These are phyloP conservation scores for Coemansia sp. DNA, from an alignment of 192 early-diverging fungal genomes.

Conservation along the genomic window DNA sequence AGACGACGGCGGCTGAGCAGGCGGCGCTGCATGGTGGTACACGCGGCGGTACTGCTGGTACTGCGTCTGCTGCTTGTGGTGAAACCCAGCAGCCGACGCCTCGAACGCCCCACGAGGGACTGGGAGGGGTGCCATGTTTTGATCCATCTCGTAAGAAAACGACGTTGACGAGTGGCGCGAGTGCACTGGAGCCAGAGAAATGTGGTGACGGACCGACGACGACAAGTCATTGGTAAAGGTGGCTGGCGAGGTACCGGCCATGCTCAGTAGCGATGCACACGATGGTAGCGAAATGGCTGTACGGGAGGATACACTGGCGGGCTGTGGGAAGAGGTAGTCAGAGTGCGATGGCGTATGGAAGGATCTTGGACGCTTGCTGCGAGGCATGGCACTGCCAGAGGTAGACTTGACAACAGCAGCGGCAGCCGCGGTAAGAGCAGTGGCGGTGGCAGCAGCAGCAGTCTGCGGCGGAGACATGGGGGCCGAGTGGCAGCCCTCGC, in stretches of 20 bases:
- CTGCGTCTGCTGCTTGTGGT: conserved; percentile 9
- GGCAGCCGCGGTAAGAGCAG: background rate
- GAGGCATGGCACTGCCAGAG: conserved; percentile 1
- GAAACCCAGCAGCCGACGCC: background rate
- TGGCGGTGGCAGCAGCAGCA: background rate
- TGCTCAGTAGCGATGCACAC: conserved; percentile 49
- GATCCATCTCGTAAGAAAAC: background rate
- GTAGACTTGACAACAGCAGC: background rate
- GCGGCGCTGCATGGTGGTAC: conserved; percentile 14
- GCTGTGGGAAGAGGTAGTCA: conserved; percentile 10
- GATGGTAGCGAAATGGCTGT: conserved; percentile 41
- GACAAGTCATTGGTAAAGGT: background rate
- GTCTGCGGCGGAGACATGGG: conserved; percentile 47
- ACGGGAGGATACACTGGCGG: background rate
- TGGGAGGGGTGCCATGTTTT: background rate
- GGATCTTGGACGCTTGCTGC: conserved; percentile 36
- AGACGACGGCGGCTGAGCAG: conserved; percentile 14
- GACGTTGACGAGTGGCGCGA: conserved; percentile 1
- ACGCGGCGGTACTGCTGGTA: conserved; percentile 14
- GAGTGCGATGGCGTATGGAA: conserved; percentile 37
- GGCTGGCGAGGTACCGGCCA: conserved; percentile 30
- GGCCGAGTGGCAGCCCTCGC: conserved; percentile 39
- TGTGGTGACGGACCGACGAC: conserved; percentile 1
- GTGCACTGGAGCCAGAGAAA: conserved; percentile 6
- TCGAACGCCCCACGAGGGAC: conserved; percentile 13